Percentiles rank a stretch among this genome's conserved stretches.
These are phyloP conservation scores for Williopsis jadinii DNA, from an alignment of 1,139 yeast species.

Conservation along the genomic window DNA sequence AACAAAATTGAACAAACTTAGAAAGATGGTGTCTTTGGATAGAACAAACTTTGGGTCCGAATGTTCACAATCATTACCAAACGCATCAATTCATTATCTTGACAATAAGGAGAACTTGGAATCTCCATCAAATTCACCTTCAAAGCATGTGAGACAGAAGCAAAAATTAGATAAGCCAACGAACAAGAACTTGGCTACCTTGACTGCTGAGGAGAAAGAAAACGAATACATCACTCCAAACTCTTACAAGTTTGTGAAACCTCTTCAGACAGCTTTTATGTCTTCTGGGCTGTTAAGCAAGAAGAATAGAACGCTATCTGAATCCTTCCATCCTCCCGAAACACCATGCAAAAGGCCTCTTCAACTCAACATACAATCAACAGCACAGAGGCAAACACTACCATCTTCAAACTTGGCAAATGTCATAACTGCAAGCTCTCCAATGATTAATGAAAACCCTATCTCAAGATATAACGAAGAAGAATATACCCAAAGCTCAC, in stretches of 20 bases:
- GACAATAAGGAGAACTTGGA: constrained; percentile 10
- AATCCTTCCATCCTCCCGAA: constrained; percentile 52
- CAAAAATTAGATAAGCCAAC: constrained; percentile 11
- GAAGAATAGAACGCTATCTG: constrained; percentile 38
- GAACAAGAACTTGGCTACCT: constrained; percentile 9
- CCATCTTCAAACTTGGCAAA: constrained; percentile 22
- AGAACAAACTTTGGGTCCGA: constrained; percentile 14
- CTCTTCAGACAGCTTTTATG: constrained; percentile 78
- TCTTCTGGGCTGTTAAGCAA: constrained; percentile 73
- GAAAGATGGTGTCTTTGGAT: constrained; percentile 23
- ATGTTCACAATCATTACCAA: constrained; percentile 19
- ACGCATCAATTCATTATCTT: constrained; percentile 19
- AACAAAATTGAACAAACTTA: constrained; percentile 21
- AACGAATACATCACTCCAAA: constrained; percentile 36
- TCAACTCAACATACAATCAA: constrained; percentile 20
- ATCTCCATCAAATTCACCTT: constrained; percentile 24
- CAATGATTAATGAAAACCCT: constrained; percentile 20
- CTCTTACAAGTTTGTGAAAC: constrained; percentile 68
- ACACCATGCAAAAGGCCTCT: constrained; percentile 70
- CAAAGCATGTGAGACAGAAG: constrained; percentile 24
- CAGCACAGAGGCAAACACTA: constrained; percentile 12
- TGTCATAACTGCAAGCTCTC: constrained; percentile 24
- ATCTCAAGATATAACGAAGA: constrained; percentile 14
- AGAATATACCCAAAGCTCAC: constrained; percentile 4
- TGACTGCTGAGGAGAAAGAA: constrained; percentile 26